phyloP scores from a whole-genome alignment of 306 rosid species.

The Fragaria vesca region DNA sequence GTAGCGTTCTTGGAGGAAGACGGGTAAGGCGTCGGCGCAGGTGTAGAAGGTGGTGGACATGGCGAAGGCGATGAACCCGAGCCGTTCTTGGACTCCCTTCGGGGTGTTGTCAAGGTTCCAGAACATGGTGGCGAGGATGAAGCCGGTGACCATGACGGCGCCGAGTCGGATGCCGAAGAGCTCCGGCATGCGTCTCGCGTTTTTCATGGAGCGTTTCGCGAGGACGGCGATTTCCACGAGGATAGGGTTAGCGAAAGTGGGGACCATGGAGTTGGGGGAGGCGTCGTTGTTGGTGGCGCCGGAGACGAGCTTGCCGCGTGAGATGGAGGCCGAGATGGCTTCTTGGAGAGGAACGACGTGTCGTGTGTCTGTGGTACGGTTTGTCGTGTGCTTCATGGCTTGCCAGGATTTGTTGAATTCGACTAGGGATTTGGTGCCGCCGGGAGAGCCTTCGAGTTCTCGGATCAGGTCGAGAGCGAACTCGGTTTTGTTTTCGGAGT shows the following conservation, averaged over 20 bases:
- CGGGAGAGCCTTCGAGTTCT: slow-evolving; percentile 74
- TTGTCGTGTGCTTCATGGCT: slow-evolving; percentile 41
- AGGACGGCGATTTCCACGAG: slow-evolving; percentile 72
- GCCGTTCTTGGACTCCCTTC: slow-evolving; percentile 71
- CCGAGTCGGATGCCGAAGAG: slow-evolving; percentile 71
- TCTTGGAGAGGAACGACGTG: slow-evolving; percentile 56
- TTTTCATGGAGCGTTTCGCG: slow-evolving; percentile 49
- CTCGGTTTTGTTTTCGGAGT: slow-evolving; percentile 79
- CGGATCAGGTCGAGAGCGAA: slow-evolving; percentile 93
- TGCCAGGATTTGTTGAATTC: slow-evolving; percentile 93
- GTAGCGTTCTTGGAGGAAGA: slow-evolving; percentile 85
- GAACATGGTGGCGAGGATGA: slow-evolving; percentile 81
- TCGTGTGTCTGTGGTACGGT: background rate
- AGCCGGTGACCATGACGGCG: slow-evolving; percentile 75
- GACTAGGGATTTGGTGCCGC: slow-evolving; percentile 68
- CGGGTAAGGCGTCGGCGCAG: slow-evolving; percentile 89
- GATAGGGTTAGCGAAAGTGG: slow-evolving; percentile 66
- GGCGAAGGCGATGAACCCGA: slow-evolving; percentile 92
- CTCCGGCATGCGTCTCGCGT: slow-evolving; percentile 67
- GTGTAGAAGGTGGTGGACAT: slow-evolving; percentile 98
- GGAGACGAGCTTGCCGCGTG: slow-evolving; percentile 77
- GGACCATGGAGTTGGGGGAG: slow-evolving; percentile 57
- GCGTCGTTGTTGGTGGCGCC: slow-evolving; percentile 51
- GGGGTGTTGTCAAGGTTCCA: slow-evolving; percentile 81
- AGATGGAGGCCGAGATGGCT: slow-evolving; percentile 86